phyloP scores from a whole-genome alignment of 495 filamentous ascomycete genomes.

The Xylaria flabelliformis region DNA sequence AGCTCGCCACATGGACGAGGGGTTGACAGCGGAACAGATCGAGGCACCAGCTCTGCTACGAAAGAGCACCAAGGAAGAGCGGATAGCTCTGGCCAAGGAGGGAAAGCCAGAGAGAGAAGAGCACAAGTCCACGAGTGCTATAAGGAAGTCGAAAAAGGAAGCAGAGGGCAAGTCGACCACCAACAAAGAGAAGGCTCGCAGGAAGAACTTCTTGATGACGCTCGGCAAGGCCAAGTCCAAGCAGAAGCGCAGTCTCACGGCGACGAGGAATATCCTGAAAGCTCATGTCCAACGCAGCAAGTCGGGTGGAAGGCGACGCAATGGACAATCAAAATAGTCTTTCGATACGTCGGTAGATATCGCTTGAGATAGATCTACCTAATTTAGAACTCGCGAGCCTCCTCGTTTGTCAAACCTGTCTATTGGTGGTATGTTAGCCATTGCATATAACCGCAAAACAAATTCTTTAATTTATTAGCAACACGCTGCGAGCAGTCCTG shows the following conservation, averaged over 20 bases:
- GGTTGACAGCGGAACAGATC: slow-evolving; percentile 85
- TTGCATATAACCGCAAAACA: background rate
- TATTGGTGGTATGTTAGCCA: background rate
- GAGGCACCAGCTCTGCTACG: slow-evolving; percentile 73
- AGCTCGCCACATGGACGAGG: slow-evolving; percentile 75
- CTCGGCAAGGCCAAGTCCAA: slow-evolving; percentile 91
- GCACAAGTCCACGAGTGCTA: slow-evolving; percentile 81
- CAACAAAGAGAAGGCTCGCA: slow-evolving; percentile 94
- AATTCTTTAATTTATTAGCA: background rate
- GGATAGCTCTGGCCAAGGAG: slow-evolving; percentile 76
- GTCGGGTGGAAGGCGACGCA: slow-evolving; percentile 82
- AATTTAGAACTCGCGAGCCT: background rate
- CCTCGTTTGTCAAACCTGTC: background rate
- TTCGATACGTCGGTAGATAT: background rate
- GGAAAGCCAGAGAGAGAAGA: slow-evolving; percentile 74
- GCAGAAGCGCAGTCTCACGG: slow-evolving; percentile 87
- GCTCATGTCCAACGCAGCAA: slow-evolving; percentile 84
- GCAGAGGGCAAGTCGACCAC: slow-evolving; percentile 91
- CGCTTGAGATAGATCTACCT: background rate
- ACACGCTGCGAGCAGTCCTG: background rate
- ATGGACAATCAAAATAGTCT: slow-evolving; percentile 44
- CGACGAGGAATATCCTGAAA: slow-evolving; percentile 77
- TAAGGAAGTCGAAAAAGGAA: slow-evolving; percentile 81
- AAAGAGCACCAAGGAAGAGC: slow-evolving; percentile 80
- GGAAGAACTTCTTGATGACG: slow-evolving; percentile 99